Conservation (phyloP, 2,329 filamentous ascomycete species). For the Calonectria hawksworthii region DNA sequence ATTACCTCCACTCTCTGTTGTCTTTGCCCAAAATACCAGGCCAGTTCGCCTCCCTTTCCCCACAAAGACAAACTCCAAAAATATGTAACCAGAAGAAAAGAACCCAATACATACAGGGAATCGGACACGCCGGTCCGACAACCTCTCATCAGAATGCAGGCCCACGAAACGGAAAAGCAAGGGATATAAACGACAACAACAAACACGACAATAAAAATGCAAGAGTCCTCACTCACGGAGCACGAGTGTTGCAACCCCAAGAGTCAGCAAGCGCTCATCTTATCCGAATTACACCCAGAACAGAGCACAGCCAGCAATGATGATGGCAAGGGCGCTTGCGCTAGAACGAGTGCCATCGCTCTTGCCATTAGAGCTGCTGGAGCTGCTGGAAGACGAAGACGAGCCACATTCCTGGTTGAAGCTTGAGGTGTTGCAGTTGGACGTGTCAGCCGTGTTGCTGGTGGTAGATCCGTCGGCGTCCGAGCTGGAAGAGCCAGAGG, state of each 20-base stretch:
- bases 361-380: constrained; percentile 51
- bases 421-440: constrained; percentile 52
- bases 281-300: constrained; percentile 50
- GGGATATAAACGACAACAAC: constrained; percentile 39
- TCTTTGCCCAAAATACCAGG: constrained; percentile 23
- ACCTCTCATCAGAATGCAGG: constrained; percentile 38
- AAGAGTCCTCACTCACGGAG: constrained; percentile 13
- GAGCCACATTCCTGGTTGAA: constrained; percentile 58
- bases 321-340: constrained; percentile 54
- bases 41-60: constrained; percentile 32
- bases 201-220: constrained; percentile 6
- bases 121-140: constrained; percentile 36
- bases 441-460: constrained; percentile 38
- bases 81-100: constrained; percentile 41
- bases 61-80: constrained; percentile 30
- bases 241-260: not conserved
- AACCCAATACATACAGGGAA: constrained; percentile 40
- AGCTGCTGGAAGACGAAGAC: not conserved
- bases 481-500: constrained; percentile 33
- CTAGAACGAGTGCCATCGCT: constrained; percentile 50
- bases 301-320: constrained; percentile 53
- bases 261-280: not conserved
- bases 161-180: constrained; percentile 29
- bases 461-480: constrained; percentile 33
- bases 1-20: constrained; percentile 36